phyloP scores from a whole-genome alignment of 306 rosid genomes.

The Bauhinia variegata region DNA sequence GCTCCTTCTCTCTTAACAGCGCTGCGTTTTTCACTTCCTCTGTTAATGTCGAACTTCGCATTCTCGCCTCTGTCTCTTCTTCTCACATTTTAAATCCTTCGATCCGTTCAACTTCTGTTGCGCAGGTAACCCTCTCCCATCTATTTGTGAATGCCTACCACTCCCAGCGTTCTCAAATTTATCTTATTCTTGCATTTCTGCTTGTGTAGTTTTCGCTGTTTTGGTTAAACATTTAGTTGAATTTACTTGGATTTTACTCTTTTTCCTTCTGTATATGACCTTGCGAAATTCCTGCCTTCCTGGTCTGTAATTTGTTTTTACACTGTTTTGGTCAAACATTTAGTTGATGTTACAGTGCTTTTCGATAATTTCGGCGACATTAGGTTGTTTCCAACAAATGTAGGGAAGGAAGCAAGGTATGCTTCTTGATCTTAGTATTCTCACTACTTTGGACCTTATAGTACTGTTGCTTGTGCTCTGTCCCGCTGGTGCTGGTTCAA shows the following conservation, averaged over 20 bases:
- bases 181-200: conserved; percentile 19
- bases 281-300: conserved; percentile 26
- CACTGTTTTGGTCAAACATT: background rate
- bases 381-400: conserved; percentile 38
- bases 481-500: background rate
- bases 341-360: conserved; percentile 9
- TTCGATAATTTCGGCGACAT: conserved; percentile 22
- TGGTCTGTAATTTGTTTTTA: background rate
- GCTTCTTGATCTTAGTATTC: too few species aligned
- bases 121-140: conserved; percentile 46
- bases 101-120: conserved; percentile 46
- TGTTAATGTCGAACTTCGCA: conserved; percentile 29
- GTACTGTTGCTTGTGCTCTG: background rate
- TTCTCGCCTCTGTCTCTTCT: too few species aligned
- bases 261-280: conserved; percentile 29
- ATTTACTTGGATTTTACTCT: conserved; percentile 19
- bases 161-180: conserved; percentile 27
- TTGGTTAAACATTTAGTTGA: background rate
- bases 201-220: background rate
- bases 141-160: background rate
- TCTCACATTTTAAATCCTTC: conserved; percentile 49
- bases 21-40: conserved; percentile 57
- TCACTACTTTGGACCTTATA: background rate
- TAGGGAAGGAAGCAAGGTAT: too few species aligned
- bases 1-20: conserved; percentile 42